Evolutionary conservation across 2,329 filamentous ascomycete species (phyloP).

Genomic region (Lasiodiplodia sp.): DNA sequence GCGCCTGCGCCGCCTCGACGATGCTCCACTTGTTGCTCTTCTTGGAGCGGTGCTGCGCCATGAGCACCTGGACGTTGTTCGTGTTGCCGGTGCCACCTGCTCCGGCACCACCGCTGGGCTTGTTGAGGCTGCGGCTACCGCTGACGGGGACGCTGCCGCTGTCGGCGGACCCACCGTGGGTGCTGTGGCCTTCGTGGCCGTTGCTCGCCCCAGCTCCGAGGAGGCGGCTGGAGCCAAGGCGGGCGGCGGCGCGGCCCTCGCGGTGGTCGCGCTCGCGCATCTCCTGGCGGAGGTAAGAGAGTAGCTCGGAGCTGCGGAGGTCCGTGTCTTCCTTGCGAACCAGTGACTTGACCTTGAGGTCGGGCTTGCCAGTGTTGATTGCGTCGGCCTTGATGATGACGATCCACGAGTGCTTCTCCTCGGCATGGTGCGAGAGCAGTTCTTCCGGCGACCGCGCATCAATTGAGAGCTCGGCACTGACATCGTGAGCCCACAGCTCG

Average conservation of each 20-base stretch:
- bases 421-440: slow-evolving; percentile 75
- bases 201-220: slow-evolving; percentile 43
- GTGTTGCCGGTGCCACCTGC: slow-evolving; percentile 35
- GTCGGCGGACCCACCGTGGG: neutral
- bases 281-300: slow-evolving; percentile 82
- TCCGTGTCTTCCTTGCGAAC: slow-evolving; percentile 79
- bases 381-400: slow-evolving; percentile 83
- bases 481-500: slow-evolving; percentile 80
- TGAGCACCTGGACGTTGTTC: slow-evolving; percentile 80
- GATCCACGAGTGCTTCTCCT: slow-evolving; percentile 84
- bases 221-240: slow-evolving; percentile 35
- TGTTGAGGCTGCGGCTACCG: slow-evolving; percentile 31
- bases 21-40: slow-evolving; percentile 90
- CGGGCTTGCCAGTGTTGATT: slow-evolving; percentile 57
- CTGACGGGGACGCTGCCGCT: neutral
- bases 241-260: slow-evolving; percentile 52
- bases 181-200: slow-evolving; percentile 8
- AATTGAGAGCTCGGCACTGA: slow-evolving; percentile 86
- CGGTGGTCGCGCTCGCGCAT: slow-evolving; percentile 78
- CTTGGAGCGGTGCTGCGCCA: slow-evolving; percentile 83
- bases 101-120: slow-evolving; percentile 35
- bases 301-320: slow-evolving; percentile 73
- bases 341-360: slow-evolving; percentile 79
- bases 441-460: slow-evolving; percentile 83
- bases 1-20: slow-evolving; percentile 74